These are phyloP conservation scores for Diaporthe citrichinensis DNA, from an alignment of 2,329 filamentous ascomycete species.

Conservation along the genomic window DNA sequence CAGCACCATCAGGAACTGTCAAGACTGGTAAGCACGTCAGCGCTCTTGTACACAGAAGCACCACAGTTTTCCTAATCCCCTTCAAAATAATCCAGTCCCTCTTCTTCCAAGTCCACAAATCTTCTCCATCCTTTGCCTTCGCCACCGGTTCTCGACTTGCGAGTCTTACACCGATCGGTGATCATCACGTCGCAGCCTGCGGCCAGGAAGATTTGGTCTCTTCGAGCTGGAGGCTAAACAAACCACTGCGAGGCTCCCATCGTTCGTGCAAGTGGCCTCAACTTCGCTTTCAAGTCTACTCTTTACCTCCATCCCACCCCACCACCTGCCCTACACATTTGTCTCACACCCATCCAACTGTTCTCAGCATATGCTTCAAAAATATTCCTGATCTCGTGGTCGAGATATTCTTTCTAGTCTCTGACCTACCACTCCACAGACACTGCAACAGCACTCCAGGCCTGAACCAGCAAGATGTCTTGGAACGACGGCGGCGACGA, in stretches of 20 bases:
- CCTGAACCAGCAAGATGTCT: slow-evolving; percentile 29
- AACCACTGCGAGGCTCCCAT: neutral
- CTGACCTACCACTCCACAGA: neutral
- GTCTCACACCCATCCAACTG: neutral
- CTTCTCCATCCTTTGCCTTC: neutral
- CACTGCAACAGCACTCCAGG: neutral
- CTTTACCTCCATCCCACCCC: neutral
- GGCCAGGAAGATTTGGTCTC: neutral
- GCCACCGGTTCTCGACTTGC: neutral
- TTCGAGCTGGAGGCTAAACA: neutral
- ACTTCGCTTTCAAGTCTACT: neutral
- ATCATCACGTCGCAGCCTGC: neutral
- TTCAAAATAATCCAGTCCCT: no score
- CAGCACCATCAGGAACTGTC: neutral
- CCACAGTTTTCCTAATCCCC: neutral
- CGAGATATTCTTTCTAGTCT: neutral
- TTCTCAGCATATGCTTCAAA: neutral
- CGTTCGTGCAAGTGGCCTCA: neutral
- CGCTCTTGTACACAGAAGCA: neutral
- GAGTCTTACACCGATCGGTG: neutral
- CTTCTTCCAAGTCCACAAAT: neutral
- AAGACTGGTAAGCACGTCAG: neutral
- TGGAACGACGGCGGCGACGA: slow-evolving; percentile 16
- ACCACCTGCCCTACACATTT: neutral
- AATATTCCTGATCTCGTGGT: neutral